A percentile compares a stretch with the other conserved stretches of the same genome.
Conservation (phyloP, 2,329 filamentous ascomycete genomes). For the Aphanocladium album region DNA sequence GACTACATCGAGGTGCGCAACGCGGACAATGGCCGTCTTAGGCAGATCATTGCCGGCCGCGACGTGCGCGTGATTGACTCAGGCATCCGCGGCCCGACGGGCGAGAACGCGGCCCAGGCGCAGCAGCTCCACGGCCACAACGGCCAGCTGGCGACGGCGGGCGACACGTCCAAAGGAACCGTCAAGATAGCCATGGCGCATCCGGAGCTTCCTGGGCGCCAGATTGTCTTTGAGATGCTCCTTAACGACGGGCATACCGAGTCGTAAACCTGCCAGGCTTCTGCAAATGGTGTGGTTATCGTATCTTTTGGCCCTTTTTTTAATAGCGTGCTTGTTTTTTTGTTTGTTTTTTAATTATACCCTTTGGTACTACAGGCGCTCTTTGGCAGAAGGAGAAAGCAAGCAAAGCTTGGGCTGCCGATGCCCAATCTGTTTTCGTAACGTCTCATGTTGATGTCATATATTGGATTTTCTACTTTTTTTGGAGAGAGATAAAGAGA, state of each 20-base stretch:
- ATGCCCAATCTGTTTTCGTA: no score
- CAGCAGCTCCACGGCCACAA: conserved; percentile 31
- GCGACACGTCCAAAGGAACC: conserved; percentile 58
- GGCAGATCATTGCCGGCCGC: conserved; percentile 89
- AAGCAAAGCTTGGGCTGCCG: no score
- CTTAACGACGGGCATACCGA: conserved; percentile 78
- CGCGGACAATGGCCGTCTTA: conserved; percentile 85
- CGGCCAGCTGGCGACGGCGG: conserved; percentile 30
- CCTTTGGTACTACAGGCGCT: no score
- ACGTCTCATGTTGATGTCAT: no score
- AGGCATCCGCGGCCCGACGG: conserved; percentile 60
- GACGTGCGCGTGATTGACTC: conserved; percentile 91
- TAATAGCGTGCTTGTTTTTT: background rate
- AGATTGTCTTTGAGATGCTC: conserved; percentile 87
- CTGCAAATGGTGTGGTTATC: background rate
- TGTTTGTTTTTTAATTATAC: background rate
- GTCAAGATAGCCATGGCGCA: conserved; percentile 96
- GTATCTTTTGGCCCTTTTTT: background rate
- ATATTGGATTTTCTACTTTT: background rate
- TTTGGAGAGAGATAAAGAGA: background rate
- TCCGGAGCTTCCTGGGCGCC: conserved; percentile 75
- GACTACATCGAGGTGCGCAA: conserved; percentile 98
- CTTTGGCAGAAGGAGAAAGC: no score
- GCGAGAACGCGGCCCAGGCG: conserved; percentile 36
- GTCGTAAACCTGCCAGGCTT: conserved; percentile 24